phyloP scores from a whole-genome alignment of 805 yeast genomes.

The Tetrapisispora arboricola region DNA sequence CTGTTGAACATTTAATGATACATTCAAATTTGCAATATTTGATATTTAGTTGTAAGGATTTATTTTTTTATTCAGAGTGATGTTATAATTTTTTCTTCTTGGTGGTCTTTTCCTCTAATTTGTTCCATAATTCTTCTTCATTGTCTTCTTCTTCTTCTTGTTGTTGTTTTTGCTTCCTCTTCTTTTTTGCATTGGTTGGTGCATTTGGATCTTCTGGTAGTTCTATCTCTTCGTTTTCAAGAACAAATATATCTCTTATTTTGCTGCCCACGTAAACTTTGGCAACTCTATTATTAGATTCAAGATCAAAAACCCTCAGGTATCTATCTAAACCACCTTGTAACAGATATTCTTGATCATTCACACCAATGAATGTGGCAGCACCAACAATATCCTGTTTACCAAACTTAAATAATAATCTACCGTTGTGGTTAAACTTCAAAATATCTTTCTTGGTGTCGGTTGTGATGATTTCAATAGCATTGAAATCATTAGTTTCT shows the following conservation, averaged over 20 bases:
- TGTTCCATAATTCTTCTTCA: slow-evolving; percentile 28
- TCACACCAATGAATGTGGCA: slow-evolving; percentile 17
- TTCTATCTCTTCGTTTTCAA: slow-evolving; percentile 29
- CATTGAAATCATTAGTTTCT: slow-evolving; percentile 10
- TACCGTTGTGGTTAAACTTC: slow-evolving; percentile 43
- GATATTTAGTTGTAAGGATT: too few relatives aligned
- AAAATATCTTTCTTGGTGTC: slow-evolving; percentile 63
- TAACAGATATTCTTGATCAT: slow-evolving; percentile 38
- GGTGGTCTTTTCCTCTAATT: slow-evolving; percentile 15
- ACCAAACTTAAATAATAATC: slow-evolving; percentile 56
- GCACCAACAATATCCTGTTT: slow-evolving; percentile 69
- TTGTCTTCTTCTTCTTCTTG: slow-evolving; percentile 26
- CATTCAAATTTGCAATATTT: too few relatives aligned
- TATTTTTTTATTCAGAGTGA: not conserved
- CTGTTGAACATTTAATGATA: too few relatives aligned
- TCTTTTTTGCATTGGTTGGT: slow-evolving; percentile 22
- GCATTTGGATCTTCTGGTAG: slow-evolving; percentile 21
- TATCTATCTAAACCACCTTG: slow-evolving; percentile 87
- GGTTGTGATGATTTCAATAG: slow-evolving; percentile 47
- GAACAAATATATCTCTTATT: slow-evolving; percentile 27
- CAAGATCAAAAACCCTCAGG: slow-evolving; percentile 61
- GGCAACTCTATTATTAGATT: slow-evolving; percentile 45
- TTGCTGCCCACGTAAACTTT: slow-evolving; percentile 74
- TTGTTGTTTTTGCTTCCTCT: slow-evolving; percentile 31
- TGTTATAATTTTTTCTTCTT: slow-evolving; percentile 3